Evolutionary conservation across 495 filamentous ascomycete genomes (phyloP).

Genomic region (Annulohypoxylon moriforme): DNA sequence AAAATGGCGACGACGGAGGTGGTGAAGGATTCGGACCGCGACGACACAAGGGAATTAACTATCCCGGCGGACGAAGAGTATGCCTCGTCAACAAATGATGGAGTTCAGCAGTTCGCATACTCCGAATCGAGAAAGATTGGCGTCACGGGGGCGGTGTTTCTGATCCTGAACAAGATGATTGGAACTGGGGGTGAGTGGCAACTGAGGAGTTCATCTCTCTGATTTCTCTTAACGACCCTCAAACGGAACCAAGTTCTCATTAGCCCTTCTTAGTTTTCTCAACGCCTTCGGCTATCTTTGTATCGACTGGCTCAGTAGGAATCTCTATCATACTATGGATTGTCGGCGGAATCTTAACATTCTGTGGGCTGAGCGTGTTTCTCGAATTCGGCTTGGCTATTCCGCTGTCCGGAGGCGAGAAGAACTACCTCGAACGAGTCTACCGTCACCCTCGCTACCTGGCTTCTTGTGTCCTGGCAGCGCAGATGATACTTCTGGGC

Average conservation of each 20-base stretch:
- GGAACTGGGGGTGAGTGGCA: constrained; percentile 61
- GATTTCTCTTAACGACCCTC: constrained; percentile 1
- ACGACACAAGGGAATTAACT: constrained; percentile 30
- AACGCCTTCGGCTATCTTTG: constrained; percentile 61
- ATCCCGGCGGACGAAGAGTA: constrained; percentile 35
- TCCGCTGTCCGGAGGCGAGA: constrained; percentile 67
- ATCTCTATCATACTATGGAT: constrained; percentile 54
- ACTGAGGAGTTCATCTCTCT: constrained; percentile 1
- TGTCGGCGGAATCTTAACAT: constrained; percentile 53
- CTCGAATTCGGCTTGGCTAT: constrained; percentile 64
- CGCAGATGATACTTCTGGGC: constrained; percentile 67
- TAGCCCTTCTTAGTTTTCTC: constrained; percentile 56
- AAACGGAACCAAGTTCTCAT: constrained; percentile 7
- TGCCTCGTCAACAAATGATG: constrained; percentile 39
- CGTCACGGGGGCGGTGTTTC: constrained; percentile 62
- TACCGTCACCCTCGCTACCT: constrained; percentile 73
- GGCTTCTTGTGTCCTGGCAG: constrained; percentile 70
- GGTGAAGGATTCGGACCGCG: constrained; percentile 33
- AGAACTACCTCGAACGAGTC: constrained; percentile 76
- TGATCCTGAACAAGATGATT: constrained; percentile 70
- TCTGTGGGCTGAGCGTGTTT: constrained; percentile 59
- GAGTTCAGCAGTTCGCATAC: constrained; percentile 56
- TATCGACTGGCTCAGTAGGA: constrained; percentile 60
- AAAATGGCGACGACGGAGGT: constrained; percentile 31
- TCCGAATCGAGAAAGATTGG: constrained; percentile 62